Conservation (phyloP, 495 filamentous ascomycete genomes). For the Durotheca rogersii region DNA sequence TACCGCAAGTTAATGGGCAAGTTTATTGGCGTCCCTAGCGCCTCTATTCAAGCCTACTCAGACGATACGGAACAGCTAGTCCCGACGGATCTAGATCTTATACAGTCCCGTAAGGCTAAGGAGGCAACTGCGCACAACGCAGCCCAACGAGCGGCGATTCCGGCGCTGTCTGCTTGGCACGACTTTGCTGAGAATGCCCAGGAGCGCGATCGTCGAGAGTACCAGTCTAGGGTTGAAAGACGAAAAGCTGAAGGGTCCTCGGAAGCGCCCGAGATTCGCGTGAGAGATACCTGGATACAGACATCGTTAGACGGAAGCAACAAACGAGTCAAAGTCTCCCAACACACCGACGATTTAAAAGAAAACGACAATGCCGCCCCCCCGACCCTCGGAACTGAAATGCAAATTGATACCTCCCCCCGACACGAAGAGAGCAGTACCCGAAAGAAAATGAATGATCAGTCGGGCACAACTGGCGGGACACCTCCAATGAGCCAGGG, state of each 20-base stretch:
- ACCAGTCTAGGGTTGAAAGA: conserved; percentile 14
- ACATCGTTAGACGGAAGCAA: conserved; percentile 39
- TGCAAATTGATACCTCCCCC: conserved; percentile 8
- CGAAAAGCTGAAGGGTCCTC: conserved; percentile 33
- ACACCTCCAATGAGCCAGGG: conserved; percentile 4
- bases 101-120: conserved; percentile 32
- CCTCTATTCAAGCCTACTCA: conserved; percentile 66
- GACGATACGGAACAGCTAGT: conserved; percentile 80
- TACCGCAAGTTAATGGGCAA: conserved; percentile 84
- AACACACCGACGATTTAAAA: conserved; percentile 27
- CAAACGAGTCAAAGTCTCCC: conserved; percentile 47
- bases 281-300: conserved; percentile 37
- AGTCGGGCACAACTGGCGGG: background rate
- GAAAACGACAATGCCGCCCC: conserved; percentile 12
- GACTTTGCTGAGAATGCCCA: conserved; percentile 21
- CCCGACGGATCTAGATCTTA: conserved; percentile 72
- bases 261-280: conserved; percentile 12
- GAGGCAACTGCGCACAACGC: conserved; percentile 18
- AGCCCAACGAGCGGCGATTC: conserved; percentile 5
- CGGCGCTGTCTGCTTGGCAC: conserved; percentile 20
- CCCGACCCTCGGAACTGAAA: conserved; percentile 10
- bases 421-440: background rate
- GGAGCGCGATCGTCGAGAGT: conserved; percentile 24
- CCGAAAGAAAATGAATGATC: background rate
- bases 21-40: conserved; percentile 55